Evolutionary conservation across 179 eudicot genomes (phyloP).

Genomic region (Amaranthus tricolor): DNA sequence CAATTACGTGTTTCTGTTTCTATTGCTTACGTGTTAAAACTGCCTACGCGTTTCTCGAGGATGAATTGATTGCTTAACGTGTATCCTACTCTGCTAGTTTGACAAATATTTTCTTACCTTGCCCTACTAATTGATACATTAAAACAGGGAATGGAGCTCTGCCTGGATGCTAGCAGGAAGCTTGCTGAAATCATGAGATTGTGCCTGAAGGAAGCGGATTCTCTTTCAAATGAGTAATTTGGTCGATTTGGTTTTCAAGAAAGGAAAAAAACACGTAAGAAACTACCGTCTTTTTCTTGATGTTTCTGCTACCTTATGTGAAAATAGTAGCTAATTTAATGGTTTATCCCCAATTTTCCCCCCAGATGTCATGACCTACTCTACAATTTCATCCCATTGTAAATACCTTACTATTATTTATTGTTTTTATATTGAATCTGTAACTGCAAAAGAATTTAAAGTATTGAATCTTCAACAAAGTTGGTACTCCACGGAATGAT

Average conservation of each 20-base stretch:
- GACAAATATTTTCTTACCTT: background rate
- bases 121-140: slow-evolving; percentile 2
- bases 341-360: background rate
- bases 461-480: background rate
- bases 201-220: slow-evolving; percentile 75
- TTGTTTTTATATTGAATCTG: background rate
- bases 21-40: too few relatives aligned
- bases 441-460: background rate
- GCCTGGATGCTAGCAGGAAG: slow-evolving; percentile 82
- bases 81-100: background rate
- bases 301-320: background rate
- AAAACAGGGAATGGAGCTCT: slow-evolving; percentile 77
- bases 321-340: background rate
- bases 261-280: too few relatives aligned
- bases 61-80: background rate
- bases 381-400: background rate
- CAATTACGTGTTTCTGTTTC: too few relatives aligned
- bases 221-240: slow-evolving; percentile 43
- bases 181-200: slow-evolving; percentile 78
- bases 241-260: background rate
- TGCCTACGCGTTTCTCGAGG: background rate
- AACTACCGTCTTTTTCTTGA: background rate
- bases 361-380: background rate
- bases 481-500: background rate
- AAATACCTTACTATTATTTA: background rate